These are phyloP conservation scores for Apiospora kogelbergensis DNA, from an alignment of 2,329 filamentous ascomycete species.

Conservation along the genomic window DNA sequence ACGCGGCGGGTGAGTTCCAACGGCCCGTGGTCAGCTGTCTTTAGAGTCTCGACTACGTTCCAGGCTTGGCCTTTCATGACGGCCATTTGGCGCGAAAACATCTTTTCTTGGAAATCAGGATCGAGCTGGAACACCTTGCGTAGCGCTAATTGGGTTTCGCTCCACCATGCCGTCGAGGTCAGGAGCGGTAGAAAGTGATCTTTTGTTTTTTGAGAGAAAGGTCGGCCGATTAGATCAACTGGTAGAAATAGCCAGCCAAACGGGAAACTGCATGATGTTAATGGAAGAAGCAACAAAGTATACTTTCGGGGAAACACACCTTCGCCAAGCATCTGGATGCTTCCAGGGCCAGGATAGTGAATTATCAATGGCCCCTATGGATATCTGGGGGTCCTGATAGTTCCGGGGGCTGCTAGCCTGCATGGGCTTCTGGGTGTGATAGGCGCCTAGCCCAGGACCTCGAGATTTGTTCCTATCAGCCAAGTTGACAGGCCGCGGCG, in stretches of 20 bases:
- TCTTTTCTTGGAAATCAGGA: conserved; percentile 94
- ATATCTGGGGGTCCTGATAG: conserved; percentile 59
- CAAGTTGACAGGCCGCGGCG: conserved; percentile 63
- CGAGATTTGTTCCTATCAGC: conserved; percentile 37
- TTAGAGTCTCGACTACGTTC: conserved; percentile 98
- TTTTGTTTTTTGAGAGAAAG: conserved; percentile 90
- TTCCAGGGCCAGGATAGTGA: conserved; percentile 99
- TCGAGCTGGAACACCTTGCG: conserved; percentile 89
- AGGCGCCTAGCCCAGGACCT: conserved; percentile 59
- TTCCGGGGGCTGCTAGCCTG: conserved; percentile 59
- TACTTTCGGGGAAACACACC: conserved; percentile 33
- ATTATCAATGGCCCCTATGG: conserved; percentile 93
- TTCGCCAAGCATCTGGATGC: conserved; percentile 85
- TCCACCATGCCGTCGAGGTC: conserved; percentile 96
- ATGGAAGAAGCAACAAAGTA: conserved; percentile 13
- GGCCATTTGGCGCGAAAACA: conserved; percentile 97
- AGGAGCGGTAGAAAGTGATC: conserved; percentile 95
- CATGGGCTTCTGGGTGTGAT: conserved; percentile 83
- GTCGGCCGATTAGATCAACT: conserved; percentile 91
- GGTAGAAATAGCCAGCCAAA: conserved; percentile 98
- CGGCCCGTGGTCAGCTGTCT: conserved; percentile 87
- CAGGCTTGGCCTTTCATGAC: conserved; percentile 99
- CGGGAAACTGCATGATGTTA: conserved; percentile 72
- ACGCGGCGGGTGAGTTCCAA: conserved; percentile 88
- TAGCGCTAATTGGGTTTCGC: conserved; percentile 83